Evolutionary conservation across 208 protist species (phyloP), one percentile per base, ranked within the genome.

Genomic region (Phytomonas sp.): DNA sequence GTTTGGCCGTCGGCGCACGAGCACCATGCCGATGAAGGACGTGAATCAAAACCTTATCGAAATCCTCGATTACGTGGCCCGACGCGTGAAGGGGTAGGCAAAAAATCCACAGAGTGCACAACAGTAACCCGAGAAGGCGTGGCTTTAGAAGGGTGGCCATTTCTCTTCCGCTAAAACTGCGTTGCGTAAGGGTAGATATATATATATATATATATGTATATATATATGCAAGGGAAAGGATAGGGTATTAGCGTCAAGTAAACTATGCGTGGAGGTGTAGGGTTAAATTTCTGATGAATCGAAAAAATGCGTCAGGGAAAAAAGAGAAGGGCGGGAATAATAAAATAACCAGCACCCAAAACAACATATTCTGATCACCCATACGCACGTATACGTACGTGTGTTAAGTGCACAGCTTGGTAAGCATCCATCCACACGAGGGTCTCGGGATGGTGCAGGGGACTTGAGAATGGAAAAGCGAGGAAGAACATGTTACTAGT

Each of bases 21-120:
- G 81, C 78, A 29, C 84, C 84, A 70, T 89, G 84, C 56, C 84
- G 84, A 67, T 89, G 84, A 34, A 85, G 68, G 29, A 87, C 40
- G 40, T 51, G 40, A 17, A 51, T 17, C 40, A 51, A 51, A 51
- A 51, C 40, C 20, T 51, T 51, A 17, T 51, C 40, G 40, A 51
- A 51, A 51, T 51, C 40, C 13, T 40, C 23, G 32, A 64, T 64
- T 64, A n/a, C 31, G 11, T 64, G 11, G 7, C 13, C 60, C 23
- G 36, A 43, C 13, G 13, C 32, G 60, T 34, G 9, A 64, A 64
- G 13, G 60, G 9, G 1, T 17, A 64, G 20, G 13, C 3, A 6
- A 2, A 4, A 51, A 51, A 51, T 2, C 2, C 40, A 51, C 40
- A 51, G 13, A 17, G 60, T 17, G 36, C 32, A 40, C 23, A 64